These are phyloP conservation scores for Teratosphaeria viscida DNA, from an alignment of 2,329 filamentous ascomycete species.

Conservation along the genomic window DNA sequence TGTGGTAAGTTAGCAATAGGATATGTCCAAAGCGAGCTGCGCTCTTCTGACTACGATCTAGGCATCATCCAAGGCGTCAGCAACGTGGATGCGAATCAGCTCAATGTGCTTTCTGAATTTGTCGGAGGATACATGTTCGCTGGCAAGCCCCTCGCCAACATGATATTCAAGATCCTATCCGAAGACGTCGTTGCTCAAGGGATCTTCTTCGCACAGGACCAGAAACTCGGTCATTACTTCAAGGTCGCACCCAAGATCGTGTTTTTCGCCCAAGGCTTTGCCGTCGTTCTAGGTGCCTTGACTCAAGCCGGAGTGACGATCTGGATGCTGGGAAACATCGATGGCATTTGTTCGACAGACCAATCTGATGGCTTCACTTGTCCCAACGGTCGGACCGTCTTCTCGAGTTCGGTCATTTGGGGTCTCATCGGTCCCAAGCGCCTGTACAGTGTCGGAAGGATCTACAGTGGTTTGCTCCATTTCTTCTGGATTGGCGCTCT, in stretches of 20 bases:
- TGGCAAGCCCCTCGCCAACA: conserved; percentile 27
- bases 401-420: conserved; percentile 34
- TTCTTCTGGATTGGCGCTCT: conserved; percentile 43
- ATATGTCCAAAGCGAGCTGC: background rate
- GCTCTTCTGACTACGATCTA: background rate
- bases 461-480: conserved; percentile 39
- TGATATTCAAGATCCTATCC: conserved; percentile 21
- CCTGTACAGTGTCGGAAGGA: conserved; percentile 37
- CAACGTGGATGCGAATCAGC: conserved; percentile 25
- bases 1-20: conserved; percentile 54
- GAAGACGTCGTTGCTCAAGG: conserved; percentile 26
- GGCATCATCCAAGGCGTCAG: conserved; percentile 71
- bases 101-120: conserved; percentile 37
- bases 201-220: conserved; percentile 4
- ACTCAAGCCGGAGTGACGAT: conserved; percentile 38
- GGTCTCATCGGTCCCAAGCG: conserved; percentile 39
- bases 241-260: conserved; percentile 34
- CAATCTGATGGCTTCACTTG: conserved; percentile 40
- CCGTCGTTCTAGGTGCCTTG: conserved; percentile 32
- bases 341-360: conserved; percentile 31
- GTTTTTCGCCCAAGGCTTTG: conserved; percentile 35
- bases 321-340: conserved; percentile 36
- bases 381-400: conserved; percentile 35
- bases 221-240: conserved; percentile 29
- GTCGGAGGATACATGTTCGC: conserved; percentile 41